phyloP scores from a whole-genome alignment of 768 basidiomycete genomes.

The Hemileccinum impolitum region DNA sequence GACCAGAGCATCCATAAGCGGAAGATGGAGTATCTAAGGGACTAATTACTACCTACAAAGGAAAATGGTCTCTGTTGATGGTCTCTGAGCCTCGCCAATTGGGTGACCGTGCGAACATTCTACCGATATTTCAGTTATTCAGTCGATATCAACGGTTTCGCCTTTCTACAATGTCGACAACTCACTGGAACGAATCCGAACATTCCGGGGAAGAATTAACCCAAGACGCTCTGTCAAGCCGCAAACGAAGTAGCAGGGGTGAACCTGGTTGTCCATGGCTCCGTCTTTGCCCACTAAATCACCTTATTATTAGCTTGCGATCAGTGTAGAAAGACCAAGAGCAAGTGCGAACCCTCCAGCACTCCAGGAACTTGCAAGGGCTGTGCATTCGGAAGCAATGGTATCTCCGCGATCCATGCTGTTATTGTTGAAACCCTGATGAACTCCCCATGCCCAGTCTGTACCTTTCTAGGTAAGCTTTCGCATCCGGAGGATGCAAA shows the following conservation, averaged over 20 bases:
- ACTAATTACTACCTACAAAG: too few relatives aligned
- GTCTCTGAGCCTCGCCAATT: too few relatives aligned
- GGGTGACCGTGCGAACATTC: too few relatives aligned
- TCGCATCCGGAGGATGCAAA: background rate
- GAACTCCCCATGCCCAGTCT: slow-evolving; percentile 39
- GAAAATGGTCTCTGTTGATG: too few relatives aligned
- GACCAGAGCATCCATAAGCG: too few relatives aligned
- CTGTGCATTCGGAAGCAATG: slow-evolving; percentile 54
- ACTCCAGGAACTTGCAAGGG: slow-evolving; percentile 58
- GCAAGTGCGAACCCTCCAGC: slow-evolving; percentile 68
- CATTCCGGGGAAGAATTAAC: slow-evolving; percentile 54
- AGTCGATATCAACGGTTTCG: background rate
- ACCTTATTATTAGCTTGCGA: slow-evolving; percentile 60
- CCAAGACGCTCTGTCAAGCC: slow-evolving; percentile 40
- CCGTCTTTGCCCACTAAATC: slow-evolving; percentile 13
- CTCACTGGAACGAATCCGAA: slow-evolving; percentile 56
- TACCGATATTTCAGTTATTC: background rate
- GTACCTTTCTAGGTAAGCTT: slow-evolving; percentile 59
- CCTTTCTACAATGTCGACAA: slow-evolving; percentile 24
- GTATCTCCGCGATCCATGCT: slow-evolving; percentile 31
- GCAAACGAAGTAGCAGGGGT: slow-evolving; percentile 69
- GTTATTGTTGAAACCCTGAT: slow-evolving; percentile 9
- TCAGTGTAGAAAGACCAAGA: slow-evolving; percentile 84
- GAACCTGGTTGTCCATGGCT: slow-evolving; percentile 5
- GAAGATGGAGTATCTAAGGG: too few relatives aligned